Evolutionary conservation across 2,329 filamentous ascomycete genomes (phyloP), one percentile per base, ranked within the genome.

Genomic region (Trichophyton simii): DNA sequence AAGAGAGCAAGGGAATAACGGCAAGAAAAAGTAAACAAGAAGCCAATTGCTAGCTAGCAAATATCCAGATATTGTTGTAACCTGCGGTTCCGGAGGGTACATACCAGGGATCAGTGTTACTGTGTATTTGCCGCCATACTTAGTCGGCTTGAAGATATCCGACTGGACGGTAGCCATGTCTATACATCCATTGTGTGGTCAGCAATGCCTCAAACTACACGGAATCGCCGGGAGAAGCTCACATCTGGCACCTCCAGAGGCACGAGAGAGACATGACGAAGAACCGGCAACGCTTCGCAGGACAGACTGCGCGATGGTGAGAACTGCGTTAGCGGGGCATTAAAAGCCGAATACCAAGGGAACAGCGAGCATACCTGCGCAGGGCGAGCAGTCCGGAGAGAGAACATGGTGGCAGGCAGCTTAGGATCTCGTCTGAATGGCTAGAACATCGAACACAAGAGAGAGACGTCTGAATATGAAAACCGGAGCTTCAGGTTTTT

Each of bases 121-220:
- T 42, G 94, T 99, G 84, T 97, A 99, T 82, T 97, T 99, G 80
- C 92, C 90, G 76, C 94, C 94, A 77, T 91, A 97, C 83, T 97
- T 94, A 80, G 92, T 91, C 70, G 91, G 91, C 84, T 96, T 96
- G 85, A 97, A 96, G 79, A 97, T 92, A 78, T 97, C 94, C 75
- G 88, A 88, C 78, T 91, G 85, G 70, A 96, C 82, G 66, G 89
- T 95, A 70, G 90, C 89, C 75, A 91, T 80, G 67, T 79, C 80
- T 82, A 65, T n/a, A 55, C 41, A 59, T 28, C 42, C 42, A 55
- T 55, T 60, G 60, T 13, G n/a, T 18, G 15, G 28, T 58, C 22
- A 58, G 38, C 13, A 18, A 54, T 28, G 48, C 31, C 48, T n/a
- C 7, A 50, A 22, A 38, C 42, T 20, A 44, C 28, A 20, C 41